Conservation (phyloP, 2,329 filamentous ascomycete species). For the Cladorrhinum sp. region DNA sequence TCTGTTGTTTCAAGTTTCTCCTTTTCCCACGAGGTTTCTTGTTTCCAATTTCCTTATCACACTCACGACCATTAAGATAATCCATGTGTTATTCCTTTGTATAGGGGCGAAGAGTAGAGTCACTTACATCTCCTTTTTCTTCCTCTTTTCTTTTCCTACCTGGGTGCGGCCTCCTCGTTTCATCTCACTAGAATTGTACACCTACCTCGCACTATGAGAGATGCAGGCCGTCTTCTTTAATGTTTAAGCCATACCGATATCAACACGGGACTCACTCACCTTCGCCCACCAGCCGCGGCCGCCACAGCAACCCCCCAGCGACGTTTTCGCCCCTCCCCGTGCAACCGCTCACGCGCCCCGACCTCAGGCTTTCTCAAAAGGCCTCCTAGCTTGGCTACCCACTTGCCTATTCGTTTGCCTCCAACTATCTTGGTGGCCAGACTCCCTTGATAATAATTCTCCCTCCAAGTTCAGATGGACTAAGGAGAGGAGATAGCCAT, state of each 20-base stretch:
- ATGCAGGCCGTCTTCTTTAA: constrained; percentile 31
- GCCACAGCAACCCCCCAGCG: constrained; percentile 1
- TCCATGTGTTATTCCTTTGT: constrained; percentile 10
- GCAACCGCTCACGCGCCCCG: constrained; percentile 18
- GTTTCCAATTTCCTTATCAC: constrained; percentile 23
- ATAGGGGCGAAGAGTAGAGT: background rate
- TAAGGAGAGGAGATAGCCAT: background rate
- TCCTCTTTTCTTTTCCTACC: constrained; percentile 20
- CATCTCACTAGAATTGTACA: constrained; percentile 3
- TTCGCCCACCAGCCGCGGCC: constrained; percentile 9
- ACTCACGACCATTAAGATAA: constrained; percentile 4
- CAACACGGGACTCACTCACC: constrained; percentile 6
- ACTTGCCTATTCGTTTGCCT: background rate
- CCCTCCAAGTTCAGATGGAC: constrained; percentile 15
- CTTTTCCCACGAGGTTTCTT: constrained; percentile 23
- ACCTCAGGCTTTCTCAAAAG: constrained; percentile 9
- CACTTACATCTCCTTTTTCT: constrained; percentile 18
- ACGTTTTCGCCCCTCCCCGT: constrained; percentile 6
- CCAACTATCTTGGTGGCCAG: background rate
- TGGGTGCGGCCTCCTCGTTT: constrained; percentile 2
- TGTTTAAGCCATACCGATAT: constrained; percentile 22
- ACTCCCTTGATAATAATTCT: background rate
- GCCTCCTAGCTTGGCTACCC: constrained; percentile 14
- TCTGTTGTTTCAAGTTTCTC: constrained; percentile 28
- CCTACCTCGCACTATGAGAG: constrained; percentile 19